Evolutionary conservation across 345 rosid species (phyloP), one percentile per base, ranked within the genome.

Genomic region (Brassica nigra): DNA sequence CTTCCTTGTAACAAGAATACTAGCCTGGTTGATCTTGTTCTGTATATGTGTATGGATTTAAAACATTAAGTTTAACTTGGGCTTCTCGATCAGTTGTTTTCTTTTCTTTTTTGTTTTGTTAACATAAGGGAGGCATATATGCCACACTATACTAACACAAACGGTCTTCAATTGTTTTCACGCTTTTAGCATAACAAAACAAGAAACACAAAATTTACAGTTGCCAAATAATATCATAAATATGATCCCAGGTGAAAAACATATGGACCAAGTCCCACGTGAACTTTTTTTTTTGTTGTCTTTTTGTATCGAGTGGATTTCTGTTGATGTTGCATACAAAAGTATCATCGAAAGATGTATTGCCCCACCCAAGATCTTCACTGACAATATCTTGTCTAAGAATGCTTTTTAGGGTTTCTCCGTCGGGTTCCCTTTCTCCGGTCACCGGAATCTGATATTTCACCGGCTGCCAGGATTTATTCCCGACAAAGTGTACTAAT

Each of bases 291-390:
- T 20, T 8, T 10, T 27, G 11, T 71, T 55, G 2, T 49, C 57
- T n/a, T 49, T 73, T 58, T 49, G 34, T 62, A 62, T 75, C 52
- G 52, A 68, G 76, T 80, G 36, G 18, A 63, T 54, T 76, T 75
- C n/a, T 63, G 55, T 69, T 74, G 71, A 69, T 63, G 78, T 80
- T 67, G 10, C 18, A 0, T 18, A 80, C 80, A 70, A 75, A 75
- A 75, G 83, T 75, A 75, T 39, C 0, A 74, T 75, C 67, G 73
- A 70, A 70, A 80, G 80, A 80, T 76, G 70, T 65, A 80, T 65
- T 70, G 34, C 62, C 83, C 83, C 71, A 80, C 83, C 64, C 76
- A 70, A 80, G 79, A 80, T 80, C 79, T 80, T 70, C 75, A 69
- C 78, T 63, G 47, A 70, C 75, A 37, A 69, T 29, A 75, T 80